Evolutionary conservation across 768 basidiomycete species (phyloP), one percentile per base, ranked within the genome.

Genomic region (Kondoa subrosea): DNA sequence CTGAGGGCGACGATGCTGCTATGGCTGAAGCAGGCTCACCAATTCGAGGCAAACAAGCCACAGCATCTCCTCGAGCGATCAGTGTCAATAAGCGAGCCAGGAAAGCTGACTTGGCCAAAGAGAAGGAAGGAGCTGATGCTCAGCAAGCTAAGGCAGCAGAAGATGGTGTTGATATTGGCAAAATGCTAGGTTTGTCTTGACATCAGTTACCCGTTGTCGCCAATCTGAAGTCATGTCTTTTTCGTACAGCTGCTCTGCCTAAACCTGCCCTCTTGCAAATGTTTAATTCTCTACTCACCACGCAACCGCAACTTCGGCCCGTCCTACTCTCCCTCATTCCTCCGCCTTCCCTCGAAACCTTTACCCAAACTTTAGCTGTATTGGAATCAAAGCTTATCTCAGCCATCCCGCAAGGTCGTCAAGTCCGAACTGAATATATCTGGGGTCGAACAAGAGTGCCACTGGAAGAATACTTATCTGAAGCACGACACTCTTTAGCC

Each of bases 141-240:
- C 58, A 60, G 58, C 58, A 31, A 27, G 14, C 58, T 14, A 60
- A 31, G 30, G n/a, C 29, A 14, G 17, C 62, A 4, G 34, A n/a
- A 4, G 40, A 63, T 21, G 69, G 65, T 17, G 27, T 70, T 8
- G 74, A 74, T 30, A 27, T 74, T 2, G 74, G 73, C 61, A 74
- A 74, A 34, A 68, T 69, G 1, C 64, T 74, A 29, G 71, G 74
- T 74, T 27, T 26, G 72, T 66, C 3, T 12, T 12, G 1, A 14
- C 34, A 4, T 15, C 17, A 17, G 29, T 4, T 56, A 30, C 25
- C 2, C 40, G 1, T 17, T 0, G 26, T n/a, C n/a, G n/a, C n/a
- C 30, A 17, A 12, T 50, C 16, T 1, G 25, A 1, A 12, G 21
- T 66, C 4, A 64, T 25, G 17, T 56, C 21, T 1, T 31, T 27